Evolutionary conservation across 177 flowering plant genomes (phyloP), one percentile per base, ranked within the genome.

Genomic region (Vitis hybrid): DNA sequence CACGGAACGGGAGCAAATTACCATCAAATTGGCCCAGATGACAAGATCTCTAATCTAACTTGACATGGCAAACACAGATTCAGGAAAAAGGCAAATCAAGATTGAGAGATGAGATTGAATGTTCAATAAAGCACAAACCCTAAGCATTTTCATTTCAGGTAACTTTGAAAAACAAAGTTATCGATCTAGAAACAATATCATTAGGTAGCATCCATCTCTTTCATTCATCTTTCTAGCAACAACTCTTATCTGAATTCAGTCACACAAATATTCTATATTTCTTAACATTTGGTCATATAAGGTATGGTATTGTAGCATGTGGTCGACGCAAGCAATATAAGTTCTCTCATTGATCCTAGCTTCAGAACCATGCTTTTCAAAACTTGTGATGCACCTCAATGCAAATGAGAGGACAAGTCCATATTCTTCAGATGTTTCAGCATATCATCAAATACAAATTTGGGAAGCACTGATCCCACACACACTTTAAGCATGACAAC

Each of bases 391-490:
- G 60, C 59, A 74, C 65, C 72, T 52, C 56, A 10, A 66, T 55
- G 68, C 50, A 57, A 21, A 57, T 64, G 54, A 61, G 49, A 64
- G 62, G 72, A 70, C 66, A 75, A 8, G 21, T 15, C 65, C 60
- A 70, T 18, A 59, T 11, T 72, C 65, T 72, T 75, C 66, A 59
- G 15, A 68, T 59, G 34, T 67, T 66, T 70, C 56, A 71, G 55
- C 73, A 69, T 56, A 60, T 75, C 77, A 80, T 70, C 66, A 75
- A 30, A 67, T 26, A 77, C 64, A 67, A 54, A 49, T 49, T 72
- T 14, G 61, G 62, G 50, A 19, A 65, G 71, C 54, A 51, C 18
- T 32, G 56, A 61, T 45, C 70, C 70, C 69, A 70, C 21, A 64
- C 2, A 73, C 51, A 70, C 26, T 71, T 69, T 57, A 61, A 15